Percentiles rank a stretch among this genome's conserved stretches.
Evolutionary conservation across 805 yeast genomes (phyloP).

Genomic region (Metschnikowia arizonensis): DNA sequence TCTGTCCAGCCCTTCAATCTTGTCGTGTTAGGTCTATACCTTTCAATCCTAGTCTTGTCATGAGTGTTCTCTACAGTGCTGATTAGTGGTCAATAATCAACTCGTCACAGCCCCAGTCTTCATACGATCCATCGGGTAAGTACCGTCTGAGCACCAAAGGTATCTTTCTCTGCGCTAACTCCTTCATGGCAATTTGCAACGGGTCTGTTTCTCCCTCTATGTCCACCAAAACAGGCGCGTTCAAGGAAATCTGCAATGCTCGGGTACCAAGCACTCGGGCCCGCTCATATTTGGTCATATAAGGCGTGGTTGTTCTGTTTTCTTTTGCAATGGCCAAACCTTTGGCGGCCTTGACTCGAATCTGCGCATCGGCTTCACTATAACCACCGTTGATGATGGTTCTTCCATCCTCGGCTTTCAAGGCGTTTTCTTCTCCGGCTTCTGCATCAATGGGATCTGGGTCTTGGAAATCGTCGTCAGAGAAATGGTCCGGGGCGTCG

Average conservation of each 20-base stretch:
- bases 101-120: slow-evolving; percentile 99
- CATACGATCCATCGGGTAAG: slow-evolving; percentile 93
- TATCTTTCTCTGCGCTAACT: slow-evolving; percentile 87
- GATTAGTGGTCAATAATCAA: slow-evolving; percentile 79
- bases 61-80: no score
- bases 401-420: slow-evolving; percentile 65
- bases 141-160: slow-evolving; percentile 95
- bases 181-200: slow-evolving; percentile 95
- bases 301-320: slow-evolving; percentile 91
- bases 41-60: no score
- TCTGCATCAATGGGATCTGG: slow-evolving; percentile 24
- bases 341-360: slow-evolving; percentile 58
- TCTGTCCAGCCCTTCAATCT: no score
- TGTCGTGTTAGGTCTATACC: no score
- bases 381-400: slow-evolving; percentile 67
- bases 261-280: slow-evolving; percentile 97
- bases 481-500: slow-evolving; percentile 74
- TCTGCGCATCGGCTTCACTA: slow-evolving; percentile 50
- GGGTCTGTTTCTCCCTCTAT: slow-evolving; percentile 99
- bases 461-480: slow-evolving; percentile 60
- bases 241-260: slow-evolving; percentile 95
- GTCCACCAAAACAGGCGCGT: slow-evolving; percentile 97
- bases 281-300: slow-evolving; percentile 97
- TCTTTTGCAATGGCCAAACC: slow-evolving; percentile 88
- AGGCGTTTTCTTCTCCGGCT: slow-evolving; percentile 36